Base-by-base conservation (phyloP, 768 basidiomycete genomes). In the Cyclocybe aegerita region DNA sequence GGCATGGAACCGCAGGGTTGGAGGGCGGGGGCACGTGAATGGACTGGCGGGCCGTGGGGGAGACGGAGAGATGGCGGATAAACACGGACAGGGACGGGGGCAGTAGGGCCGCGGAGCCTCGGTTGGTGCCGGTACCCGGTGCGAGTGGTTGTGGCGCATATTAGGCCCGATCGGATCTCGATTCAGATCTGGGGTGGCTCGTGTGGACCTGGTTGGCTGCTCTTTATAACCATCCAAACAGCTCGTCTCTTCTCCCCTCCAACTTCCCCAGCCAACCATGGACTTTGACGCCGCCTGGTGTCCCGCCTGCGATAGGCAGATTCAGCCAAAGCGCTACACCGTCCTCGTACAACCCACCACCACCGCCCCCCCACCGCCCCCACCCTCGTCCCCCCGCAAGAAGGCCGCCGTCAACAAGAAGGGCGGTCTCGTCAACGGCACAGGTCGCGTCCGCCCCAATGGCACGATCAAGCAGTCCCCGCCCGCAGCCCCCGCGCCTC, bases 261-360 rank as follows among this genome's bases (percentile, higher is more conserved):
- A 52, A 54, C 43, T 33, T 50, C 56, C 58, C 53, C 54, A 50
- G 30, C 15, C 43, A 16, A 42, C 57, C 48, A 73, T 74, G 72
- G 74, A 77, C 44, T 75, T 83, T 71, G 88, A 89, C 70, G 77
- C 84, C 54, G 73, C 82, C 49, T 93, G 86, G 86, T 92, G 90
- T 78, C 86, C 87, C 43, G 81, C 80, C 61, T 93, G 90, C 74
- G 80, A 83, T 60, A 74, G 81, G 58, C 85, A 86, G 55, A 90
- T 93, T 57, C 71, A 80, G n/a, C 90, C 90, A n/a, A 89, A 88
- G 63, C 85, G 87, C 56, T 72, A 70, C 56, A 75, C 74, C 9
- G 77, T 88, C 50, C 66, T 79, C 31, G 61, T 82, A 48, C 53
- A 50, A 15, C 60, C 59, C 37, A 56, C 64, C 49, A 44, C 63